These are phyloP conservation scores for Rhizoclosmatium sp. DNA, from an alignment of 192 early-diverging fungal genomes.

Conservation along the genomic window DNA sequence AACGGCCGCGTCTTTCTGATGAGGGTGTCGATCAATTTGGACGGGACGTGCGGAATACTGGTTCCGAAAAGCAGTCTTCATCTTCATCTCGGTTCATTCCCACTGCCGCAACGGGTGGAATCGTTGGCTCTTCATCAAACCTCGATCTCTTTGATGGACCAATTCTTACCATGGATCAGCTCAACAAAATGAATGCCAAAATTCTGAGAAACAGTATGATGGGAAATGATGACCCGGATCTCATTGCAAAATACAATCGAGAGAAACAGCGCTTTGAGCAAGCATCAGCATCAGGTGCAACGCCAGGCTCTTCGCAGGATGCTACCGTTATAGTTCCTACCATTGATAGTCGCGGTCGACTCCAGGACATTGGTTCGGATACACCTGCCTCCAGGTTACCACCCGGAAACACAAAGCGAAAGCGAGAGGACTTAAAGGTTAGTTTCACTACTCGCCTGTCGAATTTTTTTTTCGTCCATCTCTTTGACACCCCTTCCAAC, in stretches of 20 bases:
- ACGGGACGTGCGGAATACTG: slow-evolving; percentile 16
- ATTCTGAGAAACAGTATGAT: slow-evolving; percentile 82
- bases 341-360: slow-evolving; percentile 61
- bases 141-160: slow-evolving; percentile 18
- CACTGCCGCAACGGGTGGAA: slow-evolving; percentile 23
- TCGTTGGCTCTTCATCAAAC: not conserved
- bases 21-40: slow-evolving; percentile 47
- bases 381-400: slow-evolving; percentile 15
- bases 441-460: not conserved
- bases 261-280: slow-evolving; percentile 59
- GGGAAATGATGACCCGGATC: slow-evolving; percentile 59
- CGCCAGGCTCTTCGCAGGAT: slow-evolving; percentile 1
- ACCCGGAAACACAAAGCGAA: slow-evolving; percentile 48
- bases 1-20: slow-evolving; percentile 22
- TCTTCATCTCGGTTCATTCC: slow-evolving; percentile 5
- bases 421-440: slow-evolving; percentile 42
- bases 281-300: not conserved
- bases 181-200: slow-evolving; percentile 87
- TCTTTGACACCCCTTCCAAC: not conserved
- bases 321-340: slow-evolving; percentile 54
- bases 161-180: slow-evolving; percentile 63
- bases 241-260: slow-evolving; percentile 77
- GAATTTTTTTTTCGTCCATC: slow-evolving; percentile 1
- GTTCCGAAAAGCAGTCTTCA: not conserved
- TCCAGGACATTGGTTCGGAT: slow-evolving; percentile 61